A percentile compares a stretch with the other conserved stretches of the same genome.
Conservation (phyloP, 2,329 filamentous ascomycete genomes). For the Cladosporium sp. region DNA sequence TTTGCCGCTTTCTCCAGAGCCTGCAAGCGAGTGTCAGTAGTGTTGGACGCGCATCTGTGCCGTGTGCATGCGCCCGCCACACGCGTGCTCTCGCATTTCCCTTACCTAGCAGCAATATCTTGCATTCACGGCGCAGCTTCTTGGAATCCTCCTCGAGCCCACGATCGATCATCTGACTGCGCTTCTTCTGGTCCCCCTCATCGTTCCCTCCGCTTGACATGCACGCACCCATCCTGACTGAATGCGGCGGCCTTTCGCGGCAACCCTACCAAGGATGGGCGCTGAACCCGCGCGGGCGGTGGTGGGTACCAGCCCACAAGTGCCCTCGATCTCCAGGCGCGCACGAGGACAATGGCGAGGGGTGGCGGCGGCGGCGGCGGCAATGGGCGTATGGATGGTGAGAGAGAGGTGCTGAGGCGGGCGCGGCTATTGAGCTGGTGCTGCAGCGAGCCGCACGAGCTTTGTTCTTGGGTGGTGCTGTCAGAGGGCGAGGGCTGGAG, state of each 20-base stretch:
- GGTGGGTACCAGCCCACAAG: slow-evolving; percentile 11
- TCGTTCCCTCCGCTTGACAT: slow-evolving; percentile 83
- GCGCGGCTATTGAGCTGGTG: neutral
- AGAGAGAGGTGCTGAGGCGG: neutral
- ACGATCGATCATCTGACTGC: slow-evolving; percentile 92
- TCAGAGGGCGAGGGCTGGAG: neutral
- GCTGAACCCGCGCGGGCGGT: slow-evolving; percentile 19
- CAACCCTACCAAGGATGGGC: slow-evolving; percentile 23
- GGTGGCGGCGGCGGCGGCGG: neutral
- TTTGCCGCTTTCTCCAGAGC: slow-evolving; percentile 96
- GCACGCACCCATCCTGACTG: slow-evolving; percentile 74
- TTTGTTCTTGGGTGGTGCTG: slow-evolving; percentile 1
- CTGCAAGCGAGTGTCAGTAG: slow-evolving; percentile 44
- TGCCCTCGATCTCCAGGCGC: slow-evolving; percentile 9
- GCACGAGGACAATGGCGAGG: neutral
- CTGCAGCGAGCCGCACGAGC: slow-evolving; percentile 2
- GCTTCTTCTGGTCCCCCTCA: slow-evolving; percentile 89
- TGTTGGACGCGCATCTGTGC: neutral
- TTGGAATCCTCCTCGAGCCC: slow-evolving; percentile 91
- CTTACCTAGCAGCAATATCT: slow-evolving; percentile 88
- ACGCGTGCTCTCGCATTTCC: neutral
- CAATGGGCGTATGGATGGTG: slow-evolving; percentile 5
- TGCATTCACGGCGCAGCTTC: slow-evolving; percentile 93
- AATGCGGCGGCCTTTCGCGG: slow-evolving; percentile 21
- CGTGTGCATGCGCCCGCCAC: neutral